Base-by-base conservation (phyloP, 1,284 basidiomycete genomes). In the Rhizoctonia solani region DNA sequence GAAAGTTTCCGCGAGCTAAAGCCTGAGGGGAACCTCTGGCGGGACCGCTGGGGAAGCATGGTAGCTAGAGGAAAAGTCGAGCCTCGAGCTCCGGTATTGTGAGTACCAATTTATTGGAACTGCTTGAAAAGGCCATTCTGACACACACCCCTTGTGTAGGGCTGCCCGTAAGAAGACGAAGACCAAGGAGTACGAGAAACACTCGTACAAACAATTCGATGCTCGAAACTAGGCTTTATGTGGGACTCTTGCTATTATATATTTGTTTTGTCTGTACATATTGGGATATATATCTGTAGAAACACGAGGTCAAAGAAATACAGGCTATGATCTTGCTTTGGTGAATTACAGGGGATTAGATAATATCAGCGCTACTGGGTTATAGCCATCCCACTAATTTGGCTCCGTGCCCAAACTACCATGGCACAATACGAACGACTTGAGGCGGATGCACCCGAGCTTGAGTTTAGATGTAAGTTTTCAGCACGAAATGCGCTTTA, bases 21-120 rank as follows among this genome's bases (percentile, higher is more conserved):
- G 92, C 90, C 92, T 19, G 94, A 97, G 79, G 95, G 95, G 32
- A 97, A 96, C 76, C 78, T 96, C 27, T 97, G 96, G 83, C 85
- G 87, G 49, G 95, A 97, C 75, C 85, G 94, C 1, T 95, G 94
- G 80, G 77, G 89, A 47, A 92, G 85, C 73, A 77, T 93, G 76
- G 91, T 95, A 72, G 86, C 90, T 63, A 82, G 91, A 23, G 90
- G 88, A 0, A 79, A 92, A 41, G 79, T 92, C 30, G 92, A 93
- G 74, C 89, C 92, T 5, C 85, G 90, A 3, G 80, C 82, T 25
- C 88, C 82, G 29, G 85, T 93, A 52, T 70, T 88, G 90, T 93
- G 76, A 70, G 92, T 74, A 11, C 21, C n/a, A n/a, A n/a, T 27
- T 32, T 59, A 42, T 21, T 27, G 32, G 66, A 30, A 19, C n/a